Conservation (phyloP, 306 rosid genomes). For the Rosa chinensis region DNA sequence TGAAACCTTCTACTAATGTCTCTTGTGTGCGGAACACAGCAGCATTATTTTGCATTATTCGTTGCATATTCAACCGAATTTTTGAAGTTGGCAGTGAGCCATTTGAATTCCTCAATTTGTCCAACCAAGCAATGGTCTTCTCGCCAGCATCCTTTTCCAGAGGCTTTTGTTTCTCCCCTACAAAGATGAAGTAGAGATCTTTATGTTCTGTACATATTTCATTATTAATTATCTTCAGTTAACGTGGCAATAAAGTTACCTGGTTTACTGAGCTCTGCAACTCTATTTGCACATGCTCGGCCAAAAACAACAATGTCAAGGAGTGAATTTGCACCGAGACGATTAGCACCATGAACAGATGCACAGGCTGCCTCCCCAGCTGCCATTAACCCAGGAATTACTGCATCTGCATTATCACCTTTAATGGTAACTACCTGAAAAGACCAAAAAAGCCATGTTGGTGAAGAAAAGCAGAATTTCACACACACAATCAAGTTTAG, state of each 20-base stretch:
- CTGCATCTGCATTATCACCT: slow-evolving; percentile 69
- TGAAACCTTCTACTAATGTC: slow-evolving; percentile 79
- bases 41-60: slow-evolving; percentile 94
- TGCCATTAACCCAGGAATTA: slow-evolving; percentile 82
- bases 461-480: slow-evolving; percentile 21
- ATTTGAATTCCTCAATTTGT: slow-evolving; percentile 83
- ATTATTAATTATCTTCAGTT: not conserved
- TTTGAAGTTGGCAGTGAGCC: slow-evolving; percentile 80
- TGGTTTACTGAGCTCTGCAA: slow-evolving; percentile 75
- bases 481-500: not conserved
- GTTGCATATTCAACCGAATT: slow-evolving; percentile 91
- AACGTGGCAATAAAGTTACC: slow-evolving; percentile 42
- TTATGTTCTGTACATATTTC: not conserved
- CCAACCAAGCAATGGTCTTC: slow-evolving; percentile 94
- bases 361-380: slow-evolving; percentile 98
- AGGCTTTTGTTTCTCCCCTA: slow-evolving; percentile 86
- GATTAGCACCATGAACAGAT: slow-evolving; percentile 89
- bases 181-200: slow-evolving; percentile 25
- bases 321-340: slow-evolving; percentile 95
- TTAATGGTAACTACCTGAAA: slow-evolving; percentile 68
- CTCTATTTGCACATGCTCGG: slow-evolving; percentile 94
- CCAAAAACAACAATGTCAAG: slow-evolving; percentile 93
- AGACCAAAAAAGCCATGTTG: not conserved
- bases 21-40: slow-evolving; percentile 98
- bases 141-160: slow-evolving; percentile 87